These are phyloP conservation scores for Moniliella sp. DNA, from an alignment of 1,284 basidiomycete genomes.

Conservation along the genomic window DNA sequence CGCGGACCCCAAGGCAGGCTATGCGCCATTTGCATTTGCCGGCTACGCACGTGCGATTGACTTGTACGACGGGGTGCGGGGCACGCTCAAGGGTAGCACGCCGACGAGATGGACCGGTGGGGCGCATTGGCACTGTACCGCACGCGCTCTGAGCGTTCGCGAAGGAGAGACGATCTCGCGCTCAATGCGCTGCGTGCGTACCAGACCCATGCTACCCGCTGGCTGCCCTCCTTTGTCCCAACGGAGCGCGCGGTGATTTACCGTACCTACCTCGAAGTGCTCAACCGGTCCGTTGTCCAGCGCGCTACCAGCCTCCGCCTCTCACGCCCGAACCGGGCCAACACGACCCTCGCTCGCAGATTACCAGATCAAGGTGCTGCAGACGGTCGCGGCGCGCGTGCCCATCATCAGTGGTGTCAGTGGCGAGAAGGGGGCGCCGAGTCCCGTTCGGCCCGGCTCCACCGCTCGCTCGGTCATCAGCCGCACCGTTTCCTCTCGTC, in stretches of 20 bases:
- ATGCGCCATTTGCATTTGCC: constrained; percentile 14
- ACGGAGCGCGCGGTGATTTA: constrained; percentile 26
- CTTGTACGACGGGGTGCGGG: constrained; percentile 22
- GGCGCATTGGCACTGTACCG: constrained; percentile 27
- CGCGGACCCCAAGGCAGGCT: constrained; percentile 9
- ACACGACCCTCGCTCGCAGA: constrained; percentile 20
- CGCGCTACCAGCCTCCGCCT: constrained; percentile 12
- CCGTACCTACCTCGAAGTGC: constrained; percentile 14
- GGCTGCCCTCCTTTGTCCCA: constrained; percentile 23
- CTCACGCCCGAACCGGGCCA: constrained; percentile 6
- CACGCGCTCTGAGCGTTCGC: constrained; percentile 21
- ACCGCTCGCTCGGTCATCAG: constrained; percentile 7
- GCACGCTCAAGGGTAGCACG: constrained; percentile 17
- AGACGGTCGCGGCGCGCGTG: constrained; percentile 15
- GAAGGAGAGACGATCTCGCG: constrained; percentile 9
- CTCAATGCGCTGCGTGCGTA: constrained; percentile 25
- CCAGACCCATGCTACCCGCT: constrained; percentile 23
- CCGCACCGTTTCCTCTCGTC: constrained; percentile 14
- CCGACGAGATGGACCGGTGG: constrained; percentile 30
- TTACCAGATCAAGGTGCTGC: constrained; percentile 16
- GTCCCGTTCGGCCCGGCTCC: constrained; percentile 5
- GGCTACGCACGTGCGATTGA: constrained; percentile 24
- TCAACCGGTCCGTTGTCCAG: constrained; percentile 15
- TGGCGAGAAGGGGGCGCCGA: constrained; percentile 9
- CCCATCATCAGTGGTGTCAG: constrained; percentile 18